phyloP scores from a whole-genome alignment of 2,329 filamentous ascomycete species.

The Sphaerulina populicola region DNA sequence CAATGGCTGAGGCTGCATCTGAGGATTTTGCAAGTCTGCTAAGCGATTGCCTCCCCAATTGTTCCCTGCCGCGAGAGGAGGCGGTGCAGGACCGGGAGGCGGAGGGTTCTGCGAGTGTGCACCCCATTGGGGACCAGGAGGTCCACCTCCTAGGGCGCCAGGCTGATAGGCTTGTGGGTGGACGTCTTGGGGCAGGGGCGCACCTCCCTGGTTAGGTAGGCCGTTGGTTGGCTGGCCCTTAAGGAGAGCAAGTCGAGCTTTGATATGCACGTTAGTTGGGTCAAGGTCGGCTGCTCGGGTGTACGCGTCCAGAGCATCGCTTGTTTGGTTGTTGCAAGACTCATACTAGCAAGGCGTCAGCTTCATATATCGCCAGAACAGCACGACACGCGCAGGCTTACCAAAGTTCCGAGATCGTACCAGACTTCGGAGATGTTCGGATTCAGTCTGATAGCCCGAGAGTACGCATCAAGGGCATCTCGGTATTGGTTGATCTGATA shows the following conservation, averaged over 20 bases:
- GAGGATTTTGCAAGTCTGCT: constrained; percentile 63
- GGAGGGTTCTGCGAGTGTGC: constrained; percentile 60
- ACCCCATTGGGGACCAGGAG: constrained; percentile 83
- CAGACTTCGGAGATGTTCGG: constrained; percentile 98
- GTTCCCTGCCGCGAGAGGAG: constrained; percentile 43
- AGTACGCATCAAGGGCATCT: constrained; percentile 94
- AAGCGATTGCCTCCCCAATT: constrained; percentile 61
- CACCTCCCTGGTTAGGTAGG: constrained; percentile 60
- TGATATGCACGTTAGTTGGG: constrained; percentile 88
- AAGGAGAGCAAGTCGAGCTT: constrained; percentile 81
- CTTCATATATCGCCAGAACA: not conserved
- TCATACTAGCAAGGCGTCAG: constrained; percentile 62
- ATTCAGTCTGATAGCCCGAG: constrained; percentile 88
- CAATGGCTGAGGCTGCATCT: constrained; percentile 54
- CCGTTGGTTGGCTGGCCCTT: constrained; percentile 66
- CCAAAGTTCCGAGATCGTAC: constrained; percentile 94
- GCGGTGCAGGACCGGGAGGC: constrained; percentile 55
- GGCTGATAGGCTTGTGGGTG: constrained; percentile 90
- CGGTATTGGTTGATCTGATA: constrained; percentile 99
- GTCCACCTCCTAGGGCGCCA: constrained; percentile 64
- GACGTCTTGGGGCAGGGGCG: constrained; percentile 89
- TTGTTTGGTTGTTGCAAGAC: constrained; percentile 97
- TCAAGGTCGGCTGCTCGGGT: constrained; percentile 90
- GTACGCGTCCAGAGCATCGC: constrained; percentile 91
- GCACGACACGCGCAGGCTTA: constrained; percentile 44